Conservation (phyloP, 1,139 yeast genomes). For the Candida sp. region DNA sequence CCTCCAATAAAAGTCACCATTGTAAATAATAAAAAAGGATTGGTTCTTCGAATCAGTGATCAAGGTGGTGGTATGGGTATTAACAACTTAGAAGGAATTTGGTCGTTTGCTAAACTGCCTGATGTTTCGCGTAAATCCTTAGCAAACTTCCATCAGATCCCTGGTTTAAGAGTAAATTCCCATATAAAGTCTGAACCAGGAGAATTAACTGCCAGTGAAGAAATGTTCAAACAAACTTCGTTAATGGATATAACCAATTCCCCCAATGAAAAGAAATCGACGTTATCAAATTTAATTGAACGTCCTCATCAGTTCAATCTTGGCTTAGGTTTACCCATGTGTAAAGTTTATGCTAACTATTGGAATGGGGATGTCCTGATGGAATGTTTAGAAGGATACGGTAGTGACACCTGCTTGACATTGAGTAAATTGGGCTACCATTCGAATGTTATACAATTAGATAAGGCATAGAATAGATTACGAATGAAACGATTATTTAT, state of each 20-base stretch:
- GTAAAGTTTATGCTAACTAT: constrained; percentile 88
- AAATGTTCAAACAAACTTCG: constrained; percentile 26
- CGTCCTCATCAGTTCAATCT: constrained; percentile 73
- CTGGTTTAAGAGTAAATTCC: constrained; percentile 41
- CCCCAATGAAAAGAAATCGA: constrained; percentile 29
- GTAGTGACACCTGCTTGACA: constrained; percentile 81
- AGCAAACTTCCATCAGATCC: constrained; percentile 63
- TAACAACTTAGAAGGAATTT: constrained; percentile 56
- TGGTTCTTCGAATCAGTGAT: constrained; percentile 78
- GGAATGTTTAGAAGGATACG: constrained; percentile 85
- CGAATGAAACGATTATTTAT: neutral
- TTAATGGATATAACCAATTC: constrained; percentile 39
- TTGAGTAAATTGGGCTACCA: constrained; percentile 75
- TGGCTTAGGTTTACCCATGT: constrained; percentile 89
- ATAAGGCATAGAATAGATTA: constrained; percentile 49
- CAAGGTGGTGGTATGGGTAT: constrained; percentile 82
- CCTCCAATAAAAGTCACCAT: constrained; percentile 76
- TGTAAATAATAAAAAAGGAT: constrained; percentile 61
- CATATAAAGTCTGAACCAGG: neutral
- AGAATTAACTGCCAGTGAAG: constrained; percentile 29
- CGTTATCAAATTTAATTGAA: constrained; percentile 48
- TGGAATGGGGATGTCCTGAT: constrained; percentile 91
- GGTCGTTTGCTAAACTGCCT: constrained; percentile 82
- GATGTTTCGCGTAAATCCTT: constrained; percentile 53
- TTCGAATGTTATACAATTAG: constrained; percentile 63